Evolutionary conservation across 768 basidiomycete genomes (phyloP).

Genomic region (Daedaleopsis nitida): DNA sequence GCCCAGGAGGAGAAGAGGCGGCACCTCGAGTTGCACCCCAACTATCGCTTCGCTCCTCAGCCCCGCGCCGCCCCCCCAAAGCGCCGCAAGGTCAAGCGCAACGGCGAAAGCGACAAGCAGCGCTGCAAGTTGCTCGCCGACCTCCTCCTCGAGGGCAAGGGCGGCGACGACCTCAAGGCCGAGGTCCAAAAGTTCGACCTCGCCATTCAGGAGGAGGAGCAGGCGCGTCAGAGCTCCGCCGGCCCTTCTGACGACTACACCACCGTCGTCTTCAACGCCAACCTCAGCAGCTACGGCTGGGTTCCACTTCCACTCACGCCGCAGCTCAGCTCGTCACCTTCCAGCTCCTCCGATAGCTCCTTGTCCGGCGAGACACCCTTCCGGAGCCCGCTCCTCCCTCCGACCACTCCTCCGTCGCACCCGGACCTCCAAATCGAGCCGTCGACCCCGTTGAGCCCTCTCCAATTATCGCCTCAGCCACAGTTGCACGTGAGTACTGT

Average conservation of each 20-base stretch:
- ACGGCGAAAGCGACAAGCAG: conserved; percentile 32
- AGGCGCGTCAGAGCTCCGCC: not conserved
- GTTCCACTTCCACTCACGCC: not conserved
- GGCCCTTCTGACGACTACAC: conserved; percentile 6
- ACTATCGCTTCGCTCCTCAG: conserved; percentile 62
- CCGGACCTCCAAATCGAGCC: not conserved
- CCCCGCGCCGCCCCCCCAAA: conserved; percentile 14
- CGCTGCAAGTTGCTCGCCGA: conserved; percentile 41
- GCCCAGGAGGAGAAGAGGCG: conserved; percentile 59
- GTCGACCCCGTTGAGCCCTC: not conserved
- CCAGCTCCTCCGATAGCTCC: not conserved
- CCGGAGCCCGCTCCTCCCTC: conserved; percentile 13
- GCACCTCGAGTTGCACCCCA: conserved; percentile 56
- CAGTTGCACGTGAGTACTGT: not conserved
- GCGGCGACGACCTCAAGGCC: conserved; percentile 28
- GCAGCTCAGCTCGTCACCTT: not conserved
- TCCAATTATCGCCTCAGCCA: not conserved
- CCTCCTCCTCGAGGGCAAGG: conserved; percentile 36
- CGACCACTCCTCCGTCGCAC: not conserved
- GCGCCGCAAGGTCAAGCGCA: conserved; percentile 28
- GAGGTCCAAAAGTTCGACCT: conserved; percentile 19
- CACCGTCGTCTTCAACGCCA: conserved; percentile 17
- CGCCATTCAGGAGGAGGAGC: not conserved
- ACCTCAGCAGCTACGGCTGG: not conserved
- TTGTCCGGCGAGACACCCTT: not conserved